Conservation (phyloP, 352 stramenopile species). For the Pythium sukuiense region DNA sequence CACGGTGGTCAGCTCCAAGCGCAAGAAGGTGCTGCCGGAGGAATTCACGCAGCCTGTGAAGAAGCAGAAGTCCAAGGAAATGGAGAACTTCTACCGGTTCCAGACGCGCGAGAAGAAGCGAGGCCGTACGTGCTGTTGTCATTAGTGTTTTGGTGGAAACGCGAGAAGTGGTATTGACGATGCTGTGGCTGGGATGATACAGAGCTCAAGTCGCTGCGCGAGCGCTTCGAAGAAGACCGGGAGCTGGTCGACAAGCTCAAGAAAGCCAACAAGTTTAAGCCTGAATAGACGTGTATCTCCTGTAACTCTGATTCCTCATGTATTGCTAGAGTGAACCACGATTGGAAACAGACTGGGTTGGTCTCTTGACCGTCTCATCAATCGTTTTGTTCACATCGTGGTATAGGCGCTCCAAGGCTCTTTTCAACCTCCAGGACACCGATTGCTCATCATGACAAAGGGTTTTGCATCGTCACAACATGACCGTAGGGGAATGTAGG, state of each 20-base stretch:
- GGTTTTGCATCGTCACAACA: too few species aligned
- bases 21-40: slow-evolving; percentile 38
- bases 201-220: slow-evolving; percentile 81
- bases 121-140: slow-evolving; percentile 52
- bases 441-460: too few species aligned
- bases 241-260: slow-evolving; percentile 83
- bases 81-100: slow-evolving; percentile 86
- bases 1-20: slow-evolving; percentile 80
- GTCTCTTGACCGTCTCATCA: too few species aligned
- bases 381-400: too few species aligned
- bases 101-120: slow-evolving; percentile 86
- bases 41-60: slow-evolving; percentile 58
- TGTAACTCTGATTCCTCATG: neutral
- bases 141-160: neutral
- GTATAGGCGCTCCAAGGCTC: too few species aligned
- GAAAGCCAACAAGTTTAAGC: slow-evolving; percentile 75
- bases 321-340: too few species aligned
- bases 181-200: slow-evolving; percentile 12
- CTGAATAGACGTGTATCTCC: slow-evolving; percentile 47
- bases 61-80: slow-evolving; percentile 85
- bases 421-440: too few species aligned
- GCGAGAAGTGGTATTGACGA: neutral
- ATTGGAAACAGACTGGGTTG: too few species aligned
- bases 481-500: too few species aligned
- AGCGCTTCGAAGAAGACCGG: slow-evolving; percentile 84